These are phyloP conservation scores for Leccinum incarnatum DNA, from an alignment of 768 basidiomycete species.

Conservation along the genomic window DNA sequence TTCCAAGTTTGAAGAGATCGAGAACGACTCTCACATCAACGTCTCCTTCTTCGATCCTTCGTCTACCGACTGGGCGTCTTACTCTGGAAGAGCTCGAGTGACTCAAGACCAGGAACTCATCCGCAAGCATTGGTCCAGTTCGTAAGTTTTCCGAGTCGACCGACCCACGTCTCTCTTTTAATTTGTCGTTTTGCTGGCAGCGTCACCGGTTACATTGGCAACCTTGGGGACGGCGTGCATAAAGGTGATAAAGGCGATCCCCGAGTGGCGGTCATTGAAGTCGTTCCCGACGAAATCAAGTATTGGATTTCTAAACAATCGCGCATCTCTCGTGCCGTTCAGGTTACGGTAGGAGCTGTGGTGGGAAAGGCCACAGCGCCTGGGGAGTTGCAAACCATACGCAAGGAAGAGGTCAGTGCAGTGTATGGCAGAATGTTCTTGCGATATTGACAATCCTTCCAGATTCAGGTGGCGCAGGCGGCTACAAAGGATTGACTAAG, in stretches of 20 bases:
- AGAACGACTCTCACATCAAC: slow-evolving; percentile 76
- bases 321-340: slow-evolving; percentile 52
- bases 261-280: slow-evolving; percentile 73
- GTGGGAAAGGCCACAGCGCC: slow-evolving; percentile 64
- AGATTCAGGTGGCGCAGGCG: slow-evolving; percentile 18
- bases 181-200: slow-evolving; percentile 32
- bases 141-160: slow-evolving; percentile 32
- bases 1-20: slow-evolving; percentile 73
- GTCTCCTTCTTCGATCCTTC: slow-evolving; percentile 70
- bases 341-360: slow-evolving; percentile 56
- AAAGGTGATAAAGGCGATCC: slow-evolving; percentile 80
- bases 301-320: slow-evolving; percentile 75
- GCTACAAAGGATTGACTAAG: slow-evolving; percentile 11
- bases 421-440: not conserved
- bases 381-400: slow-evolving; percentile 77
- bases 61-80: slow-evolving; percentile 78
- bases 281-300: slow-evolving; percentile 76
- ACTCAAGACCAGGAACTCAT: slow-evolving; percentile 61
- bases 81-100: slow-evolving; percentile 69
- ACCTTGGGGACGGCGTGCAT: slow-evolving; percentile 81
- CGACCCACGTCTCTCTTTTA: not conserved
- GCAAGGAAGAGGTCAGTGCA: slow-evolving; percentile 60
- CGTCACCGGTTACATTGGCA: slow-evolving; percentile 77
- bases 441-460: slow-evolving; percentile 3
- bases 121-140: slow-evolving; percentile 60